phyloP scores from a whole-genome alignment of 2,329 filamentous ascomycete species.

The Lizonia empirigonia region DNA sequence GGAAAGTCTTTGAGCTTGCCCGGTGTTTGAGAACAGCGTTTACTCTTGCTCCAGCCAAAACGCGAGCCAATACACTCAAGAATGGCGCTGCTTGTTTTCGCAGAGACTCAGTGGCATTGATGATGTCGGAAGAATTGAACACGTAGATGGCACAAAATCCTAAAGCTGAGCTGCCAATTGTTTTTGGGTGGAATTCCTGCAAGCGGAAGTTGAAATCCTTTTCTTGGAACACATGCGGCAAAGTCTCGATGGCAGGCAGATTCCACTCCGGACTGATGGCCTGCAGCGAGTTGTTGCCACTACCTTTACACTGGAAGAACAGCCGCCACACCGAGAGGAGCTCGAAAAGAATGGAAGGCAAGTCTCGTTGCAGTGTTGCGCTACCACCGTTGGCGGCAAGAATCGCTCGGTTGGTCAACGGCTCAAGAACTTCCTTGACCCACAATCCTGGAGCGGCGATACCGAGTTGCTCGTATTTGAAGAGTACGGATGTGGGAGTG shows the following conservation, averaged over 20 bases:
- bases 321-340: conserved; percentile 42
- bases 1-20: conserved; percentile 14
- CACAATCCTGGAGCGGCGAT: conserved; percentile 33
- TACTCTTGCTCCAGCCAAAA: conserved; percentile 32
- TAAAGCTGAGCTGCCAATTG: conserved; percentile 19
- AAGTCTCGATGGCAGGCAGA: conserved; percentile 22
- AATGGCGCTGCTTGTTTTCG: conserved; percentile 37
- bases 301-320: conserved; percentile 41
- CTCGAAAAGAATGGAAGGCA: conserved; percentile 33
- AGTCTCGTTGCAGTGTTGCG: conserved; percentile 10
- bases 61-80: conserved; percentile 29
- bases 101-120: conserved; percentile 22
- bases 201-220: conserved; percentile 32
- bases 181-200: conserved; percentile 33
- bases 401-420: conserved; percentile 34
- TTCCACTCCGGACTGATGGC: conserved; percentile 34
- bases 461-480: conserved; percentile 39
- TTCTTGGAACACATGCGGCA: conserved; percentile 9
- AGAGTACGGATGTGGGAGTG: conserved; percentile 34
- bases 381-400: conserved; percentile 16
- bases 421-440: conserved; percentile 23
- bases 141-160: conserved; percentile 41
- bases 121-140: conserved; percentile 36
- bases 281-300: conserved; percentile 20
- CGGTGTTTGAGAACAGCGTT: conserved; percentile 20